These are phyloP conservation scores for Pleurotus citrinopileatus DNA, from an alignment of 768 basidiomycete species.

Conservation along the genomic window DNA sequence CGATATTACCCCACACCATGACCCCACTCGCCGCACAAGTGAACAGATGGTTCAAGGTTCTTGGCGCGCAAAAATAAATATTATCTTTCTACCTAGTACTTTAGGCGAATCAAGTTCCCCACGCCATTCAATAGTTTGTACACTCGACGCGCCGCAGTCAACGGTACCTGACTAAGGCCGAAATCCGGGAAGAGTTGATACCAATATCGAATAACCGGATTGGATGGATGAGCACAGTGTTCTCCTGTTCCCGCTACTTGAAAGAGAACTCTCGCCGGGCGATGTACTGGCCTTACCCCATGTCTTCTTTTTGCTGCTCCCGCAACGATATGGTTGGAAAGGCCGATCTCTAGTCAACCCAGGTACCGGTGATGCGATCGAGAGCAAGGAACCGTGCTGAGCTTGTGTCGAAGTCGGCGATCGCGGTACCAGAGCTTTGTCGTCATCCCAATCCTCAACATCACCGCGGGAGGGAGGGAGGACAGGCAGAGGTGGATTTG, in stretches of 20 bases:
- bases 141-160: too few relatives aligned
- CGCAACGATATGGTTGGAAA: background rate
- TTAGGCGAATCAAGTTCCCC: too few relatives aligned
- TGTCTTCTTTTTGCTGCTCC: background rate
- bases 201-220: background rate
- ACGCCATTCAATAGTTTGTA: too few relatives aligned
- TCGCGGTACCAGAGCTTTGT: background rate
- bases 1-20: too few relatives aligned
- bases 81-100: too few relatives aligned
- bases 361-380: background rate
- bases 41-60: too few relatives aligned
- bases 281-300: too few relatives aligned
- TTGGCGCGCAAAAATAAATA: too few relatives aligned
- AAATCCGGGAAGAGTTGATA: background rate
- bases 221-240: background rate
- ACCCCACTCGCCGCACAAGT: too few relatives aligned
- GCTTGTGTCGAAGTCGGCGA: conserved; percentile 1
- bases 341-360: background rate
- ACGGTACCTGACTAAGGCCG: background rate
- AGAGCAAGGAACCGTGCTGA: background rate
- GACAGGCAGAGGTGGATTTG: background rate
- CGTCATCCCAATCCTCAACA: background rate
- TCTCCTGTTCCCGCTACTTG: background rate
- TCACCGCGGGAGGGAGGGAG: background rate
- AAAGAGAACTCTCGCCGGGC: too few relatives aligned